Conservation (phyloP, 352 stramenopile species). For the Blastocystis sp. region DNA sequence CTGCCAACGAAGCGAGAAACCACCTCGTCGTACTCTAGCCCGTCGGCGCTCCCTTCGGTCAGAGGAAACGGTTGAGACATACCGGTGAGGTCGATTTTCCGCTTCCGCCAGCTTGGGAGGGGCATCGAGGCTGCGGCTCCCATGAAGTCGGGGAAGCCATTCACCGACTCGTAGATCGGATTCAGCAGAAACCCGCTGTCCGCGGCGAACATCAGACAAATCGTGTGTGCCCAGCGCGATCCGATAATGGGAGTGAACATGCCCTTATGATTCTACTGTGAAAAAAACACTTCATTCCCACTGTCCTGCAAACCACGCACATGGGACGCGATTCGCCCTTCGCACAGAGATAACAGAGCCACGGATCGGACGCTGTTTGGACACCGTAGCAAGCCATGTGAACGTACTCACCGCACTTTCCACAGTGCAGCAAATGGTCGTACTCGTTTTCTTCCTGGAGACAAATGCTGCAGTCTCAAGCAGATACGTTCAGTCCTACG, state of each 20-base stretch:
- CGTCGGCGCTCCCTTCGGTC: too few relatives aligned
- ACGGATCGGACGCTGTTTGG: neutral
- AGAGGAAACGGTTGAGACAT: too few relatives aligned
- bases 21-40: too few relatives aligned
- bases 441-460: neutral
- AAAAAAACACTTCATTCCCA: neutral
- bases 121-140: too few relatives aligned
- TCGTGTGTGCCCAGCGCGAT: neutral
- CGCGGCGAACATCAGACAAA: neutral
- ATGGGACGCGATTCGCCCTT: neutral
- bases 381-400: constrained; percentile 44
- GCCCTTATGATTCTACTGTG: neutral
- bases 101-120: too few relatives aligned
- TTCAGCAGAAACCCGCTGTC: constrained; percentile 18
- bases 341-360: neutral
- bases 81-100: too few relatives aligned
- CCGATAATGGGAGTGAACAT: neutral
- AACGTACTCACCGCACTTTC: neutral
- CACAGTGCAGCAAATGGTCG: neutral
- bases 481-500: neutral
- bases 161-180: neutral
- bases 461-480: neutral
- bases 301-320: neutral
- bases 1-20: neutral
- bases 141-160: constrained; percentile 14